Conservation (phyloP, 164 flowering plant species). For the Houttuynia cordata region DNA sequence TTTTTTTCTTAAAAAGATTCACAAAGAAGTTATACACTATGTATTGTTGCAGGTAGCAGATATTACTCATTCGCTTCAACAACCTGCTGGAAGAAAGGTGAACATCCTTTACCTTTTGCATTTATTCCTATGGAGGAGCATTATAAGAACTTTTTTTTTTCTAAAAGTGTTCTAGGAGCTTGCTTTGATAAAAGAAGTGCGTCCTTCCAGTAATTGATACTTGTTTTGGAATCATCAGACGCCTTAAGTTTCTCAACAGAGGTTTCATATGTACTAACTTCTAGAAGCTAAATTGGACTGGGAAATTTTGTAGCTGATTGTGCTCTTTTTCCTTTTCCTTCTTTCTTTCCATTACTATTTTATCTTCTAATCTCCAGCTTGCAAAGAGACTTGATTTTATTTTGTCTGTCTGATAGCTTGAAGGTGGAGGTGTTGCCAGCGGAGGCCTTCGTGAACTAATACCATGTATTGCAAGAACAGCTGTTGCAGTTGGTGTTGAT, state of each 20-base stretch:
- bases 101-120: too few relatives aligned
- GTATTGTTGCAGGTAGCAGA: conserved; percentile 71
- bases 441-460: conserved; percentile 96
- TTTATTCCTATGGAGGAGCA: too few relatives aligned
- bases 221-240: too few relatives aligned
- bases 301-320: background rate
- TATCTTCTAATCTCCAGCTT: background rate
- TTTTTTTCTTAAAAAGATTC: background rate
- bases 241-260: too few relatives aligned
- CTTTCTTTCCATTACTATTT: background rate
- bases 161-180: too few relatives aligned
- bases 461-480: conserved; percentile 95
- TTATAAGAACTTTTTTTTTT: too few relatives aligned
- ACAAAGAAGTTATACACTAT: background rate
- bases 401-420: conserved; percentile 37
- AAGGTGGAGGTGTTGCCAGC: conserved; percentile 97
- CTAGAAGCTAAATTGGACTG: background rate
- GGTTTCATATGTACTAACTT: background rate
- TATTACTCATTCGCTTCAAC: conserved; percentile 86
- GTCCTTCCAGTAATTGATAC: background rate
- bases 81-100: conserved; percentile 94
- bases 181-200: background rate
- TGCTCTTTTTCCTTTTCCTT: conserved; percentile 1
- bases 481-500: conserved; percentile 96
- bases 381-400: background rate